Percentiles rank a stretch among this genome's conserved stretches.
Conservation (phyloP, 352 stramenopile genomes). For the Pythium rhizo-oryzae region DNA sequence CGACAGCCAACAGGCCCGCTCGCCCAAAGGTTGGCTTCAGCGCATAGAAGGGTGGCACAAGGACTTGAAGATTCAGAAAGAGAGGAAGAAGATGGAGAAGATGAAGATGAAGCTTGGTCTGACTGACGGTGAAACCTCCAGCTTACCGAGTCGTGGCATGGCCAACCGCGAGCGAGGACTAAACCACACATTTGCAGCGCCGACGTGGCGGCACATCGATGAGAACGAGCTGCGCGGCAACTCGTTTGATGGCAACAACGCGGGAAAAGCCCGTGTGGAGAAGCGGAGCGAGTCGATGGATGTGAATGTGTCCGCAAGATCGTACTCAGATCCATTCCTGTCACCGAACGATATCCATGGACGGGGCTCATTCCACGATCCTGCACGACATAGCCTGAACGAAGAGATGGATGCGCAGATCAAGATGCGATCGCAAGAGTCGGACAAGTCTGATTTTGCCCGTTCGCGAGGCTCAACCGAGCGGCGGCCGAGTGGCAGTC, state of each 20-base stretch:
- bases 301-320: slow-evolving; percentile 43
- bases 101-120: slow-evolving; percentile 50
- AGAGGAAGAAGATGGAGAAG: slow-evolving; percentile 80
- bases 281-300: slow-evolving; percentile 32
- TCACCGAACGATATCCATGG: slow-evolving; percentile 46
- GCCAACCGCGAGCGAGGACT: slow-evolving; percentile 22
- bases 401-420: slow-evolving; percentile 47
- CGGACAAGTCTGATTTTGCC: slow-evolving; percentile 40
- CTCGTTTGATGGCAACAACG: slow-evolving; percentile 31
- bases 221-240: slow-evolving; percentile 29
- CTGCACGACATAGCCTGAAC: slow-evolving; percentile 27
- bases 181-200: slow-evolving; percentile 30
- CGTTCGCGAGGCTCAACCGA: slow-evolving; percentile 24
- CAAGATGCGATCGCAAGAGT: slow-evolving; percentile 54
- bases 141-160: slow-evolving; percentile 34
- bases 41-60: slow-evolving; percentile 84
- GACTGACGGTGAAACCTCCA: slow-evolving; percentile 11
- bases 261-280: slow-evolving; percentile 6
- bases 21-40: slow-evolving; percentile 76
- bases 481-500: slow-evolving; percentile 32
- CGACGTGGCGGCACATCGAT: slow-evolving; percentile 28
- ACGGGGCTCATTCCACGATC: slow-evolving; percentile 35
- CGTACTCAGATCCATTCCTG: slow-evolving; percentile 65
- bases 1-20: slow-evolving; percentile 48
- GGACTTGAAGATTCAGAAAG: slow-evolving; percentile 75